Base-by-base conservation (phyloP, 371 early-diverging fungal genomes). In the Entomophthora muscae region DNA sequence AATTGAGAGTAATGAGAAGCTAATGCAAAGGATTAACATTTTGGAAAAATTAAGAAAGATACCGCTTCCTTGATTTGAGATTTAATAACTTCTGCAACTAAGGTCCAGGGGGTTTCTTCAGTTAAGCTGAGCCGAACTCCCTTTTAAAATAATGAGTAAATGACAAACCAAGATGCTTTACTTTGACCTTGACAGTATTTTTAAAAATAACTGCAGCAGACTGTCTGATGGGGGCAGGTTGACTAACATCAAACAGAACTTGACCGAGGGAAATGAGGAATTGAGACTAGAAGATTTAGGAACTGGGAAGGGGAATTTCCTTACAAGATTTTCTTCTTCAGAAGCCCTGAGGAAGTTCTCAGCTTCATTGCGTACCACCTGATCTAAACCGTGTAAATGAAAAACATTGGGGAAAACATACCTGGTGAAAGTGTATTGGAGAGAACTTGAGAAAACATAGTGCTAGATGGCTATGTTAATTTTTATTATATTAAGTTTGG, bases 131-230 rank as follows among this genome's bases (percentile, higher is more conserved):
- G 26, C 24, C 55, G 24, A 55, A 26, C 22, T 55, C 28, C 55
- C 55, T 55, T 24, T 27, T 24, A 55, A 51, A 51, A 24, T 55
- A 26, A 55, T 21, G 21, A n/a, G 10, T 42, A 42, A 55, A n/a
- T 26, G 7, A 12, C 5, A n/a, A 21, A 55, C 21, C 5, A 24
- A 21, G 24, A 26, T 5, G 22, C 10, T 21, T 55, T 55, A 55
- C 55, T n/a, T 55, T 55, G 10, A n/a, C 55, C 55, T 27, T 55
- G 22, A 55, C 28, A 55, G 55, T 21, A 55, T 55, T 55, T 26
- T 55, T 55, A n/a, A 55, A 24, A 27, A 27, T 27, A 21, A 55
- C 24, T 27, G 55, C 55, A 21, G 55, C 55, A 3, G 55, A n/a
- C 10, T 55, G 55, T 55, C 55, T 10, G 28, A 55, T 55, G 7